phyloP scores from a whole-genome alignment of 73 alveolate species.

The Symbiodinium natans region DNA sequence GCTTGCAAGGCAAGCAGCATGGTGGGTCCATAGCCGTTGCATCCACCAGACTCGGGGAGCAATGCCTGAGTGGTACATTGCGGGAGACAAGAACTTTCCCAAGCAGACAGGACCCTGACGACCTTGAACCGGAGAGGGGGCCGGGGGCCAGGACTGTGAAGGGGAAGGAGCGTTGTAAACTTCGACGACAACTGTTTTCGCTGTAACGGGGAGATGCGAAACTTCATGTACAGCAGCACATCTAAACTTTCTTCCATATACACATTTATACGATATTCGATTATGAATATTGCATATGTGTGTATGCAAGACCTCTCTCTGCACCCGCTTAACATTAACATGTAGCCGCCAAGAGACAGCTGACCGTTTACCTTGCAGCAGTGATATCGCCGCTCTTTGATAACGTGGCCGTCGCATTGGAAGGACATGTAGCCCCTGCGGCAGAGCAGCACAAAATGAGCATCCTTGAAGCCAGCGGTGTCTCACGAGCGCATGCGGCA shows the following conservation, averaged over 20 bases:
- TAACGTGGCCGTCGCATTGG: constrained; percentile 71
- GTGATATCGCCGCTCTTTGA: constrained; percentile 73
- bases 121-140: too few relatives aligned
- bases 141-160: background rate
- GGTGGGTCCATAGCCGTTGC: constrained; percentile 70
- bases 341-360: constrained; percentile 26
- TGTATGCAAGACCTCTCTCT: too few relatives aligned
- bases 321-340: too few relatives aligned
- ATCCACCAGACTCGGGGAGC: constrained; percentile 43
- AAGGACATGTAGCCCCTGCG: constrained; percentile 93
- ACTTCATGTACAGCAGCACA: too few relatives aligned
- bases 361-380: constrained; percentile 79
- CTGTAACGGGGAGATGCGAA: too few relatives aligned
- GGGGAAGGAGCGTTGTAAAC: background rate
- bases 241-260: too few relatives aligned
- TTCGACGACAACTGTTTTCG: too few relatives aligned
- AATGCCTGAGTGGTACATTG: constrained; percentile 1
- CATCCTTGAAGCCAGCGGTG: too few relatives aligned
- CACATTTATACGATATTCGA: too few relatives aligned
- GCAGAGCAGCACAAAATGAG: background rate
- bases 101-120: background rate
- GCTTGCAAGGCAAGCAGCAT: constrained; percentile 24
- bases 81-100: too few relatives aligned
- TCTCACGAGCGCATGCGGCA: too few relatives aligned
- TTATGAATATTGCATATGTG: too few relatives aligned